Evolutionary conservation across 1,139 yeast genomes (phyloP).

Genomic region (Candida dubliniensis): DNA sequence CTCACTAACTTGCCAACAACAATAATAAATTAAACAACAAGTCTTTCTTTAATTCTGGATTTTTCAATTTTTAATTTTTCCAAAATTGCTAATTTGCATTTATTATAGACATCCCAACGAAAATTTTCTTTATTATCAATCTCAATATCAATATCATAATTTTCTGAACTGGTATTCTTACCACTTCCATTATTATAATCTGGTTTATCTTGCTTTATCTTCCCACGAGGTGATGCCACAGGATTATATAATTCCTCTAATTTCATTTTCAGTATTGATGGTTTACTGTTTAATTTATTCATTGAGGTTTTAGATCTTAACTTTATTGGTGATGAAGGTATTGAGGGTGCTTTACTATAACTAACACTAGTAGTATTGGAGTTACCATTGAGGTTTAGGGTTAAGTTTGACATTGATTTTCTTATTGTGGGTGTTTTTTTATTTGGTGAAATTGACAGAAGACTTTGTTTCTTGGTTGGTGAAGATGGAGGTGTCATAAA

Average conservation of each 20-base stretch:
- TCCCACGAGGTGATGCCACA: slow-evolving; percentile 21
- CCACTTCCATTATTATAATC: no score
- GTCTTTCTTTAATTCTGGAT: slow-evolving; percentile 1
- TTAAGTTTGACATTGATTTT: slow-evolving; percentile 2
- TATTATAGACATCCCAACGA: slow-evolving; percentile 23
- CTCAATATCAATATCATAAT: no score
- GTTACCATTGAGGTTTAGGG: background rate
- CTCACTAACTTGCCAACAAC: no score
- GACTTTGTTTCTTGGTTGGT: background rate
- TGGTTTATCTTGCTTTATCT: background rate
- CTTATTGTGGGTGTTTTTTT: slow-evolving; percentile 4
- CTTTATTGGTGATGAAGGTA: slow-evolving; percentile 13
- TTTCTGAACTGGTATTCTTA: no score
- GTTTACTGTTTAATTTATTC: slow-evolving; percentile 19
- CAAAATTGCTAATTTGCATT: slow-evolving; percentile 28
- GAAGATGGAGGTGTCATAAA: slow-evolving; percentile 2
- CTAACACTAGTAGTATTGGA: no score
- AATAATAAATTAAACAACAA: no score
- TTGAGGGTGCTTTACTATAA: background rate
- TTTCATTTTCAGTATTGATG: slow-evolving; percentile 25
- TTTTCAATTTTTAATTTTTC: slow-evolving; percentile 25
- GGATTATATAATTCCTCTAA: slow-evolving; percentile 29
- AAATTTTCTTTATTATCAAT: slow-evolving; percentile 5
- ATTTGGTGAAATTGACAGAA: slow-evolving; percentile 9
- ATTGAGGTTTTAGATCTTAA: slow-evolving; percentile 21